Base-by-base conservation (phyloP, 2,329 filamentous ascomycete genomes). In the Xylariaceae sp. region DNA sequence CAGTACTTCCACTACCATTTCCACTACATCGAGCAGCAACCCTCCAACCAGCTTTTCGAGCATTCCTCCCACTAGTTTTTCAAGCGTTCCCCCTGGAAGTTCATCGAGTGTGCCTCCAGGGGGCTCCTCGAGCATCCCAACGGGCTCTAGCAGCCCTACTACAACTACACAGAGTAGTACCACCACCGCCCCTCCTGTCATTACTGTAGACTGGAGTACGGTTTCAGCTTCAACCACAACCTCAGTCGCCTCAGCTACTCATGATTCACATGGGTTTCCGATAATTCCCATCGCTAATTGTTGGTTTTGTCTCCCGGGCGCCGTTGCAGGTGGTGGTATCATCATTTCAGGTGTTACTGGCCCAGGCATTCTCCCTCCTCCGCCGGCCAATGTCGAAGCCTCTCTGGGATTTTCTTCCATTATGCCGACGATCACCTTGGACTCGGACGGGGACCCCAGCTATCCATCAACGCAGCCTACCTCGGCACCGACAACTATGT, bases 351-450 rank as follows among this genome's bases (percentile, higher is more conserved):
- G 36, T n/a, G 23, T 38, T 14, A 21, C 7, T 3, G 36, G 36
- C 16, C 36, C 36, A 10, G 36, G 36, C 7, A 22, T 38, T 22
- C 22, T 38, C 14, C 36, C 36, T 25, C 36, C 36, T 11, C 36
- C 36, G 6, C 36, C 19, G 4, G 17, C 17, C 23, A 6, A 21
- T 22, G 21, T 38, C 6, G 23, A 21, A 22, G 6, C 4, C 4
- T 22, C 7, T 14, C 17, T 38, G 17, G 36, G 36, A 3, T 38
- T 38, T 21, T 38, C 36, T 8, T 14, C 21, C 4, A 38, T 22
- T 38, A 38, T 38, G 36, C 36, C 38, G n/a, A 16, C 22, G 4
- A 40, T 33, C 3, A 33, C 38, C 6, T 40, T 40, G 22, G 38
- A 29, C 16, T 23, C 38, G 4, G 38, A 27, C 7, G 38, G 38